These are phyloP conservation scores for rapeseed (Brassica napus) DNA, from an alignment of 345 rosid species.

Conservation along the genomic window Da-Ae NC_063436.1:91001-91500, in stretches of 20 bases:
- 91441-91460: conserved; percentile 42
- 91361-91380: conserved; percentile 82
- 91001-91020: conserved; percentile 23
- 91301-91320: conserved; percentile 41
- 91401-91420: conserved; percentile 91
- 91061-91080: conserved; percentile 71
- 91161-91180: conserved; percentile 44
- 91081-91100: conserved; percentile 65
- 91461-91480: conserved; percentile 41
- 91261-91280: conserved; percentile 35
- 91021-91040: conserved; percentile 43
- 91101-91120: conserved; percentile 66
- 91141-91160: conserved; percentile 47
- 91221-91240: conserved; percentile 24
- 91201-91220: conserved; percentile 28
- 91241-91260: conserved; percentile 39
- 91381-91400: conserved; percentile 83
- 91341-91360: conserved; percentile 90
- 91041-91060: conserved; percentile 35
- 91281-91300: conserved; percentile 32
- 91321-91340: conserved; percentile 61
- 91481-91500: conserved; percentile 32
- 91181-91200: conserved; percentile 25
- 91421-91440: conserved; percentile 57
- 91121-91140: conserved; percentile 78